Base-by-base conservation (phyloP, 345 rosid genomes). In the Angophora floribunda region DNA sequence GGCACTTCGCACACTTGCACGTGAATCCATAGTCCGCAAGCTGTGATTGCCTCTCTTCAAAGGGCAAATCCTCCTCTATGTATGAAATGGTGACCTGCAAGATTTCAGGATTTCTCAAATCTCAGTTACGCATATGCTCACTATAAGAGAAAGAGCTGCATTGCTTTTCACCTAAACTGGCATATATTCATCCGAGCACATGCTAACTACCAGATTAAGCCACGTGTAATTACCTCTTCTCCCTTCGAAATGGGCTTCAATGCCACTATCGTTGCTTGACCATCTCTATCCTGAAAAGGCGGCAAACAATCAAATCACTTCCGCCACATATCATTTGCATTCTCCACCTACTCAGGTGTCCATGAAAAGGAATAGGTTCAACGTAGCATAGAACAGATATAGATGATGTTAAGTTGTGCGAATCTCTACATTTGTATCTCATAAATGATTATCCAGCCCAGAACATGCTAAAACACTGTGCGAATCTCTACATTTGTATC, bases 11-110 rank as follows among this genome's bases (percentile, higher is more conserved):
- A 86, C 99, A 96, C n/a, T 89, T 91, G 93, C 99, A 97, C 51
- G 28, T 85, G 91, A 97, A 96, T 86, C 99, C 99, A 70, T 97
- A 97, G 87, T 96, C 99, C 9, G 95, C 97, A 61, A 95, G 95
- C 70, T 90, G 67, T 85, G 95, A 92, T 79, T 91, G 96, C 91
- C 99, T 94, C 91, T 94, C 98, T 87, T 93, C 90, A 85, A 92
- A 92, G 1, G 97, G 92, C 88, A 95, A 95, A 87, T 95, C 97
- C 91, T 96, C 98, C 19, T 96, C 98, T 88, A 96, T 93, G 91
- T 96, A 97, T 75, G 99, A 97, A 89, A 97, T 95, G 9, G 96
- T 94, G 70, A 95, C 91, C 99, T 97, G 92, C 84, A 87, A 94
- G 51, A 30, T 36, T 61, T 80, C 88, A 45, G 9, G 5, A 61